Evolutionary conservation across 2,329 filamentous ascomycete species (phyloP).

Genomic region (Beauveria sp.): DNA sequence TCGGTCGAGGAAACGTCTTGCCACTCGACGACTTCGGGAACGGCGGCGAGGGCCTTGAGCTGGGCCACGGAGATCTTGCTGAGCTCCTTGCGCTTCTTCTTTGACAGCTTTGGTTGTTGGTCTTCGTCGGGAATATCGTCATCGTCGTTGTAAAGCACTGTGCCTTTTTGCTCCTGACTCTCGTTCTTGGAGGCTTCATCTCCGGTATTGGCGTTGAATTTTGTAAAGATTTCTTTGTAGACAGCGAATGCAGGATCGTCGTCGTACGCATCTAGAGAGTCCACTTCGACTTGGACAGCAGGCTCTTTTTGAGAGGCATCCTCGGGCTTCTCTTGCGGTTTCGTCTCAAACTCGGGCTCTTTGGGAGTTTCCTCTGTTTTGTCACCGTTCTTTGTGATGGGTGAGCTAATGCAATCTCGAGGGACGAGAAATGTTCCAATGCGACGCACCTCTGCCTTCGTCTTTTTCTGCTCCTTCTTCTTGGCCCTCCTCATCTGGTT

Average conservation of each 20-base stretch:
- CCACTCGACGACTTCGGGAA: conserved; percentile 95
- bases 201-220: conserved; percentile 53
- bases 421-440: neutral
- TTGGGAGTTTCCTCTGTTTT: neutral
- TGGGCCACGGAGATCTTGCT: conserved; percentile 93
- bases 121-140: conserved; percentile 76
- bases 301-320: conserved; percentile 36
- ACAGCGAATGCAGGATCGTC: conserved; percentile 75
- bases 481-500: conserved; percentile 89
- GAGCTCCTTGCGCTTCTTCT: conserved; percentile 87
- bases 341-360: conserved; percentile 19
- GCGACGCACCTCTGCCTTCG: conserved; percentile 44
- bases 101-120: conserved; percentile 67
- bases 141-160: conserved; percentile 62
- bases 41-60: conserved; percentile 82
- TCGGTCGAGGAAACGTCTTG: conserved; percentile 89
- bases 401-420: neutral
- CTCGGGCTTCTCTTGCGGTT: conserved; percentile 27
- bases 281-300: conserved; percentile 21
- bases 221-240: conserved; percentile 75
- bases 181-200: conserved; percentile 41
- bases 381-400: neutral
- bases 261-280: conserved; percentile 23
- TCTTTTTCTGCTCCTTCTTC: conserved; percentile 85
- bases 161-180: conserved; percentile 56